Conservation (phyloP, 192 early-diverging fungal genomes). For the Coemansia sp. region DNA sequence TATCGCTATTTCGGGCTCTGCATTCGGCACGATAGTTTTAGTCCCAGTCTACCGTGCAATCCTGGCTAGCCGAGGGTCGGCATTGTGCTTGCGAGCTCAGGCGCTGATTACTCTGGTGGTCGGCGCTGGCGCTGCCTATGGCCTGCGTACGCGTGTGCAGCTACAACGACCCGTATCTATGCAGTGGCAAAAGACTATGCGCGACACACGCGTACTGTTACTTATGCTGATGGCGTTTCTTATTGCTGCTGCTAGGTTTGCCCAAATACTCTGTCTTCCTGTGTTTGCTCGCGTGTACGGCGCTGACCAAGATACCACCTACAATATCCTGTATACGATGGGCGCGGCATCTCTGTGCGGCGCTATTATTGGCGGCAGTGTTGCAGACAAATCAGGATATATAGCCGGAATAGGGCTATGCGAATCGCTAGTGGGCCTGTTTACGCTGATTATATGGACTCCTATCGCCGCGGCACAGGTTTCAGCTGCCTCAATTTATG, state of each 20-base stretch:
- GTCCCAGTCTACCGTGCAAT: slow-evolving; percentile 40
- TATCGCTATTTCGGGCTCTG: slow-evolving; percentile 46
- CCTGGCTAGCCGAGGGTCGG: slow-evolving; percentile 43
- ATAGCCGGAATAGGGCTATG: slow-evolving; percentile 30
- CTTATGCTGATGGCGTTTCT: slow-evolving; percentile 29
- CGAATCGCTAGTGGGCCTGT: slow-evolving; percentile 22
- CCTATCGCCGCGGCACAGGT: slow-evolving; percentile 5
- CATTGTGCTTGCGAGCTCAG: slow-evolving; percentile 25
- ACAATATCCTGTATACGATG: slow-evolving; percentile 24
- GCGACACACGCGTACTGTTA: slow-evolving; percentile 15
- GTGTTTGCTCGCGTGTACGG: slow-evolving; percentile 21
- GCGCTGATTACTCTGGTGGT: slow-evolving; percentile 25
- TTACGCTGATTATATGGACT: slow-evolving; percentile 32
- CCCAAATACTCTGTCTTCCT: slow-evolving; percentile 35
- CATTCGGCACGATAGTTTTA: slow-evolving; percentile 43
- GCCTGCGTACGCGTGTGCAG: slow-evolving; percentile 24
- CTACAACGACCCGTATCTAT: background rate
- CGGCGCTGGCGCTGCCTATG: slow-evolving; percentile 8
- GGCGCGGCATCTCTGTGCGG: slow-evolving; percentile 16
- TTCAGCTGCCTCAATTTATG: slow-evolving; percentile 21
- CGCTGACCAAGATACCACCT: background rate
- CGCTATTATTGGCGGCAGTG: slow-evolving; percentile 12
- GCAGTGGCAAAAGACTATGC: slow-evolving; percentile 8
- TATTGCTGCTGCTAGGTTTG: slow-evolving; percentile 20
- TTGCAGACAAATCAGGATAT: slow-evolving; percentile 23